These are phyloP conservation scores for Abelmoschus esculentus DNA, from an alignment of 345 rosid genomes.

Conservation along the genomic window DNA sequence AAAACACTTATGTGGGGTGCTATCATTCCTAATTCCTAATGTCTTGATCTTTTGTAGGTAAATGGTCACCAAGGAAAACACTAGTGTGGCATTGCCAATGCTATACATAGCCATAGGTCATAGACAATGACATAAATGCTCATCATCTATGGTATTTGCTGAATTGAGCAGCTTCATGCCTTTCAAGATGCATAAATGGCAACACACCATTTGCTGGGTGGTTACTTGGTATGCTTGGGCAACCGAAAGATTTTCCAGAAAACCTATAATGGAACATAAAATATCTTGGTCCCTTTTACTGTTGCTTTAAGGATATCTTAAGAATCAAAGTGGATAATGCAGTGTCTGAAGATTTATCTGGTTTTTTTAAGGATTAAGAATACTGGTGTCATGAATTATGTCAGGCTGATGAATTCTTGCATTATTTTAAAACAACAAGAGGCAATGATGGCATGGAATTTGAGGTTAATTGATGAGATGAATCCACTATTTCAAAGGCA, in stretches of 20 bases:
- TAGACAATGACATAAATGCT: not conserved
- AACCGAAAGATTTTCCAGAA: not conserved
- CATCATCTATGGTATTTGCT: too few relatives aligned
- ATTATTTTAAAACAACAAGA: too few relatives aligned
- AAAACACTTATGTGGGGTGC: too few relatives aligned
- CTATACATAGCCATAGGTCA: too few relatives aligned
- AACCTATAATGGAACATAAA: not conserved
- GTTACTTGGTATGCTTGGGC: not conserved
- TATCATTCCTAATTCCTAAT: too few relatives aligned
- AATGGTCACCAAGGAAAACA: not conserved
- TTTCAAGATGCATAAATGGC: not conserved
- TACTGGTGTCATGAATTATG: not conserved
- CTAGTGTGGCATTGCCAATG: not conserved
- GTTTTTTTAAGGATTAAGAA: not conserved
- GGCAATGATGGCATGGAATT: too few relatives aligned
- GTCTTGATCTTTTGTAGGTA: not conserved
- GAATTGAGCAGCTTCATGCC: not conserved
- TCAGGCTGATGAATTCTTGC: not conserved
- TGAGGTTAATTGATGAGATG: too few relatives aligned
- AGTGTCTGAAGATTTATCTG: not conserved
- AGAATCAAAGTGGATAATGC: too few relatives aligned
- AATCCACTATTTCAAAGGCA: too few relatives aligned
- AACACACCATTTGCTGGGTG: conserved; percentile 1
- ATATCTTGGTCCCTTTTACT: not conserved
- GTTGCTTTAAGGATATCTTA: not conserved